These are phyloP conservation scores for Monosporascus sp. DNA, from an alignment of 2,329 filamentous ascomycete genomes.

Conservation along the genomic window DNA sequence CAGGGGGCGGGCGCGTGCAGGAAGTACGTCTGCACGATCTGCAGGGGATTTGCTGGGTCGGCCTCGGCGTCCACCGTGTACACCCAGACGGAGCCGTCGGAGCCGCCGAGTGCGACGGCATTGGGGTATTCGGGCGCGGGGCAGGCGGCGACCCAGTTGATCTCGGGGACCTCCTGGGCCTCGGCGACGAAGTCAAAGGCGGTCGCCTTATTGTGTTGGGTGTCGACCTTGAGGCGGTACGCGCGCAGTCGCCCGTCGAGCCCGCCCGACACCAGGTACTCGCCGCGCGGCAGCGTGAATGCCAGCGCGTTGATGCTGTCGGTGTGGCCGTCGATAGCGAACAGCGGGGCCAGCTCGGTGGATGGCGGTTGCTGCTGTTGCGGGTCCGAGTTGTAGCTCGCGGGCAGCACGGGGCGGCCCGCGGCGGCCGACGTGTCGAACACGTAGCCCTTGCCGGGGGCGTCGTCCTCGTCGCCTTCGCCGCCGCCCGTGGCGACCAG, in stretches of 20 bases:
- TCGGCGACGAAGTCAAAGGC: slow-evolving; percentile 64
- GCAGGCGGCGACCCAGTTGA: slow-evolving; percentile 83
- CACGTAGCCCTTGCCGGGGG: slow-evolving; percentile 76
- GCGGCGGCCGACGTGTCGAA: slow-evolving; percentile 67
- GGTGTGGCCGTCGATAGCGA: slow-evolving; percentile 79
- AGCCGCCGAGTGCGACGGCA: slow-evolving; percentile 79
- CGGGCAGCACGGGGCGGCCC: slow-evolving; percentile 64
- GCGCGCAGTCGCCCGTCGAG: slow-evolving; percentile 78
- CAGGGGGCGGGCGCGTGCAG: slow-evolving; percentile 72
- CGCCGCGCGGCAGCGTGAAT: slow-evolving; percentile 78
- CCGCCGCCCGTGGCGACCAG: slow-evolving; percentile 83
- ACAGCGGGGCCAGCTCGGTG: slow-evolving; percentile 58
- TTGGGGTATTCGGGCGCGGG: slow-evolving; percentile 69
- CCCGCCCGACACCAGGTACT: slow-evolving; percentile 81
- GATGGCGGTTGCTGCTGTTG: slow-evolving; percentile 47
- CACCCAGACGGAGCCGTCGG: slow-evolving; percentile 91
- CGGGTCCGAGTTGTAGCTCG: slow-evolving; percentile 66
- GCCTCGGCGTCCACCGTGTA: slow-evolving; percentile 69
- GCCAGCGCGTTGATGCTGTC: slow-evolving; percentile 84
- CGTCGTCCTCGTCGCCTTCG: slow-evolving; percentile 53
- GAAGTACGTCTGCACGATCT: slow-evolving; percentile 88
- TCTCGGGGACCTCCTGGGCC: slow-evolving; percentile 85
- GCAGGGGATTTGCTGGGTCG: slow-evolving; percentile 56
- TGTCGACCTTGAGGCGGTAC: slow-evolving; percentile 50
- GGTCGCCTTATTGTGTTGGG: slow-evolving; percentile 35